These are phyloP conservation scores for Candida buenavistaensis DNA, from an alignment of 1,139 yeast genomes.

Conservation along the genomic window DNA sequence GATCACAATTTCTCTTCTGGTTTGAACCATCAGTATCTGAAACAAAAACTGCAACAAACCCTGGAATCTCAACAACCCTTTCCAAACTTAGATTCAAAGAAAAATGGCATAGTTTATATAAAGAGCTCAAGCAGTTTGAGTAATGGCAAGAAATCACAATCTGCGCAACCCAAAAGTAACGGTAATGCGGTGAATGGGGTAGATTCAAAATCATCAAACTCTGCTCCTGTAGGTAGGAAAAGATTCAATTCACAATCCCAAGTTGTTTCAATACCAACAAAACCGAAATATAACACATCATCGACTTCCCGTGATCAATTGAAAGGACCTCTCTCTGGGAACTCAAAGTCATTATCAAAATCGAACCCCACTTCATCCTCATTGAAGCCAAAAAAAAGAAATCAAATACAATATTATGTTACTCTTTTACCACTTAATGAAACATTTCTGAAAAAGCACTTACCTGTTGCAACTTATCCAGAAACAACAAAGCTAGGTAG, in stretches of 20 bases:
- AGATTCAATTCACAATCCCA: conserved; percentile 45
- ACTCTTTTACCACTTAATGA: conserved; percentile 75
- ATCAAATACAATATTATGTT: conserved; percentile 50
- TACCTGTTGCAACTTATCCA: conserved; percentile 80
- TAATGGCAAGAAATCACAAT: conserved; percentile 4
- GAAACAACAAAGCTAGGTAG: conserved; percentile 86
- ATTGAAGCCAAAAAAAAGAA: conserved; percentile 25
- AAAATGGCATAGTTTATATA: conserved; percentile 11
- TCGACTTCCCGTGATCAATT: conserved; percentile 4
- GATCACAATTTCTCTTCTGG: too few species aligned
- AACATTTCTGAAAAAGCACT: conserved; percentile 76
- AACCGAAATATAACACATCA: conserved; percentile 8
- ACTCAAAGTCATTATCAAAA: conserved; percentile 10
- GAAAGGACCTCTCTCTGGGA: conserved; percentile 1
- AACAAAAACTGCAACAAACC: conserved; percentile 5
- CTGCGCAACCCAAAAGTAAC: conserved; percentile 2
- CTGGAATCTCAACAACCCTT: conserved; percentile 9
- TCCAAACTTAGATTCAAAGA: conserved; percentile 13
- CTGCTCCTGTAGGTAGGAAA: conserved; percentile 20
- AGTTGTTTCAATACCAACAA: conserved; percentile 19
- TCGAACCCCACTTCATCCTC: conserved; percentile 12
- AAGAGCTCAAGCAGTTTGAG: conserved; percentile 8
- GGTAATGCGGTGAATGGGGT: conserved; percentile 1
- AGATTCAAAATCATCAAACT: background rate
- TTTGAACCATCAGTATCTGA: conserved; percentile 4